Percentiles rank a stretch among this genome's conserved stretches.
These are phyloP conservation scores for Phytophthora macrochlamydospora DNA, from an alignment of 352 stramenopile genomes.

Conservation along the genomic window DNA sequence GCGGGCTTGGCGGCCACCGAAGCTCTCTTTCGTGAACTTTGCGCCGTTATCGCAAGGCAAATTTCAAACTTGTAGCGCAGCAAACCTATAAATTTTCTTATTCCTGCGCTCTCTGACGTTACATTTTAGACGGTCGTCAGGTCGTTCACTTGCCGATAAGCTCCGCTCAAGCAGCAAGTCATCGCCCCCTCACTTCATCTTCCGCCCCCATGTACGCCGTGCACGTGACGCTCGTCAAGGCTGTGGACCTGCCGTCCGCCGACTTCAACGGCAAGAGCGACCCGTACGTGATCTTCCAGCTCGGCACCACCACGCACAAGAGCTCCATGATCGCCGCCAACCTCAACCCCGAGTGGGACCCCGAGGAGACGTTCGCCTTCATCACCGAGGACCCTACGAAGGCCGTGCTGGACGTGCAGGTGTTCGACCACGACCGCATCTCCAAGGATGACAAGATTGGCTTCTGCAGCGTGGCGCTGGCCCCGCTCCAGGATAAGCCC, in stretches of 20 bases:
- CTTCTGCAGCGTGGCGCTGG: conserved; percentile 58
- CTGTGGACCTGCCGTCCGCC: conserved; percentile 65
- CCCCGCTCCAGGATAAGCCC: conserved; percentile 46
- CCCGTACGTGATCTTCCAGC: conserved; percentile 80
- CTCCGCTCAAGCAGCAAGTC: background rate
- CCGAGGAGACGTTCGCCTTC: conserved; percentile 71
- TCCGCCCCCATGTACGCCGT: conserved; percentile 54
- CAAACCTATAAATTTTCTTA: too few relatives aligned
- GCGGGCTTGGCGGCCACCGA: conserved; percentile 14
- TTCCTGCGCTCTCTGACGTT: too few relatives aligned
- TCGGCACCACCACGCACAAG: conserved; percentile 69
- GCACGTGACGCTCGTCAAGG: conserved; percentile 74
- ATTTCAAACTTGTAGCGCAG: background rate
- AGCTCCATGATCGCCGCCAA: conserved; percentile 63
- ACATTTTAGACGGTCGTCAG: too few relatives aligned
- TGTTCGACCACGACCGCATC: conserved; percentile 78
- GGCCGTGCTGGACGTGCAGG: conserved; percentile 64
- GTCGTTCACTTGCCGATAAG: background rate
- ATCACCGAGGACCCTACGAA: conserved; percentile 58
- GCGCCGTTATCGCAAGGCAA: conserved; percentile 15
- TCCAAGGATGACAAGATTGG: conserved; percentile 83
- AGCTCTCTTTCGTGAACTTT: conserved; percentile 35
- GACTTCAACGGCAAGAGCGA: conserved; percentile 89
- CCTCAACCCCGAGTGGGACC: conserved; percentile 74
- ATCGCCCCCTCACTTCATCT: background rate